Evolutionary conservation across 345 rosid genomes (phyloP).

Genomic region (Laguncularia racemosa): DNA sequence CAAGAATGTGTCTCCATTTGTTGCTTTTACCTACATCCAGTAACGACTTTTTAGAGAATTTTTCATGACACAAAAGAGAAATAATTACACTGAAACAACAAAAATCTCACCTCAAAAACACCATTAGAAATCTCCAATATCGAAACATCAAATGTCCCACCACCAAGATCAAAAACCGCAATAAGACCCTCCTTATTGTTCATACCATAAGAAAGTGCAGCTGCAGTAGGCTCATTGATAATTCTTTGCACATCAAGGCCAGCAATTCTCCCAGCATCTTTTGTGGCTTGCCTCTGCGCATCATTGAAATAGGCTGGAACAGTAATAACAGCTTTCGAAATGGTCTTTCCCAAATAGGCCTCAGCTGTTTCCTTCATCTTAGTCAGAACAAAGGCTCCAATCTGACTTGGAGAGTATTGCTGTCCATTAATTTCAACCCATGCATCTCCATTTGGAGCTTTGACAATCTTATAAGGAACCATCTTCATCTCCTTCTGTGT

Average conservation of each 20-base stretch:
- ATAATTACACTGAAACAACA: background rate
- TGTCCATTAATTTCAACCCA: constrained; percentile 32
- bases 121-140: constrained; percentile 31
- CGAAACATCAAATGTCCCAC: constrained; percentile 13
- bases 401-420: constrained; percentile 29
- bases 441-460: constrained; percentile 31
- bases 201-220: constrained; percentile 30
- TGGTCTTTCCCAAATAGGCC: constrained; percentile 22
- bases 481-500: constrained; percentile 32
- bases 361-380: constrained; percentile 22
- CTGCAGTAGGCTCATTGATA: constrained; percentile 35
- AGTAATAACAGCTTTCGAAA: constrained; percentile 26
- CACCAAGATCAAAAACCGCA: constrained; percentile 24
- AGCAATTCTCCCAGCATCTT: constrained; percentile 31
- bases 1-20: constrained; percentile 30
- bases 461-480: constrained; percentile 29
- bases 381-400: constrained; percentile 16
- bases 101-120: constrained; percentile 22
- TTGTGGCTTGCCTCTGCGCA: constrained; percentile 33
- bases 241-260: constrained; percentile 31
- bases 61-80: background rate
- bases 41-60: background rate
- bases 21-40: constrained; percentile 24
- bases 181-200: constrained; percentile 31
- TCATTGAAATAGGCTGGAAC: constrained; percentile 35